phyloP scores from a whole-genome alignment of 2,329 filamentous ascomycete species.

The Huntiella decipiens region DNA sequence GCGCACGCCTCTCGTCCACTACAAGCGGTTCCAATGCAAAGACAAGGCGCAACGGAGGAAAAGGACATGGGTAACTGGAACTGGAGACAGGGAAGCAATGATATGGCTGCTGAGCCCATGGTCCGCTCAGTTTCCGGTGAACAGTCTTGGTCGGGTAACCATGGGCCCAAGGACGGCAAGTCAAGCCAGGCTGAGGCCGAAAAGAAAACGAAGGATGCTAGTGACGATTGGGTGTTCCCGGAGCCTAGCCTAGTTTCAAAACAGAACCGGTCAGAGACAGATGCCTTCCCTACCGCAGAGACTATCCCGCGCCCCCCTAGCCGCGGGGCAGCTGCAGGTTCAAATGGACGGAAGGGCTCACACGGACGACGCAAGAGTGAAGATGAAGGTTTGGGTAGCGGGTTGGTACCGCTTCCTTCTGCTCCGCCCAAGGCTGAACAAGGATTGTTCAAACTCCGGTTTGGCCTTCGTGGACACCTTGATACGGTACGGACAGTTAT shows the following conservation, averaged over 20 bases:
- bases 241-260: slow-evolving; percentile 46
- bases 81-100: slow-evolving; percentile 13
- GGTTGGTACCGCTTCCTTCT: neutral
- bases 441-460: slow-evolving; percentile 76
- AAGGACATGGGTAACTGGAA: slow-evolving; percentile 16
- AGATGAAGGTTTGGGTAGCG: slow-evolving; percentile 33
- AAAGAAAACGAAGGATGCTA: slow-evolving; percentile 27
- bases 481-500: slow-evolving; percentile 89
- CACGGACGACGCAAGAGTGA: slow-evolving; percentile 51
- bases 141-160: neutral
- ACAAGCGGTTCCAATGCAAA: slow-evolving; percentile 9
- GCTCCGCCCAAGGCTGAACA: slow-evolving; percentile 37
- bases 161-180: neutral
- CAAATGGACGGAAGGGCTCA: slow-evolving; percentile 65
- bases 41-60: slow-evolving; percentile 11
- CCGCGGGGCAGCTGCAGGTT: slow-evolving; percentile 33
- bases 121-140: slow-evolving; percentile 31
- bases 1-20: too few species aligned
- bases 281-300: slow-evolving; percentile 69
- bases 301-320: slow-evolving; percentile 65
- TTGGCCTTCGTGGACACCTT: slow-evolving; percentile 77
- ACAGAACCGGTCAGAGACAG: slow-evolving; percentile 54
- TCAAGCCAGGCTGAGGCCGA: slow-evolving; percentile 3
- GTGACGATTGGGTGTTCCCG: slow-evolving; percentile 86
- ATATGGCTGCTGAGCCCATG: slow-evolving; percentile 30